Evolutionary conservation across 2,329 filamentous ascomycete genomes (phyloP), one percentile per base, ranked within the genome.

Genomic region (Colletotrichum siamense): DNA sequence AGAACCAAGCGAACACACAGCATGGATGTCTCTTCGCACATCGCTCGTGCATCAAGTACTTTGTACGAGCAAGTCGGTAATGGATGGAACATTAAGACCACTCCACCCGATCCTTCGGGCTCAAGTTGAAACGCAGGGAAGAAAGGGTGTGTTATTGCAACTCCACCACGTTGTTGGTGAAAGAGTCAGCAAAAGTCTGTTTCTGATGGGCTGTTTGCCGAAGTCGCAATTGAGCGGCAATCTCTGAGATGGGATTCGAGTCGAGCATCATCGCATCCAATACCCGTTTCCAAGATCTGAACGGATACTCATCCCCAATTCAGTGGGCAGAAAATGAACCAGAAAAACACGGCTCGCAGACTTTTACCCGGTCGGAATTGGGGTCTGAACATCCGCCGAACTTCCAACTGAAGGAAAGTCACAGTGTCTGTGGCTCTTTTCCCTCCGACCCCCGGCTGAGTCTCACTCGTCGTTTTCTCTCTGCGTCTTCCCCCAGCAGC

Each of bases 41-140:
- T 59, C 13, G 55, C n/a, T 30, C 24, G 24, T 26, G 24, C 24
- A 13, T 39, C 57, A 62, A 59, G 57, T 55, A n/a, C 32, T 61
- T 34, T 26, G 12, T 68, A 26, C 61, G 32, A 36, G 26, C 61
- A 22, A 36, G 26, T 2, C 9, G 39, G 16, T 6, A 61, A n/a
- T 61, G 66, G 59, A 59, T 26, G n/a, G 32, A 36, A 75, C 49
- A 64, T 16, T 3, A 67, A 55, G 49, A 66, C 55, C 32, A 32
- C 69, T 72, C 36, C 62, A 72, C 69, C 30, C 8, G 22, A 63
- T 49, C 57, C 57, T 69, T 73, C 63, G 57, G 57, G 71, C 39
- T 73, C 65, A 73, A 64, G 39, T 75, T 72, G 73, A 72, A 72
- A 73, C 57, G 44, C 22, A 44, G 61, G 61, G 49, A 71, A 39